Base-by-base conservation (phyloP, 768 basidiomycete species). In the Xerocomellus intermedius region DNA sequence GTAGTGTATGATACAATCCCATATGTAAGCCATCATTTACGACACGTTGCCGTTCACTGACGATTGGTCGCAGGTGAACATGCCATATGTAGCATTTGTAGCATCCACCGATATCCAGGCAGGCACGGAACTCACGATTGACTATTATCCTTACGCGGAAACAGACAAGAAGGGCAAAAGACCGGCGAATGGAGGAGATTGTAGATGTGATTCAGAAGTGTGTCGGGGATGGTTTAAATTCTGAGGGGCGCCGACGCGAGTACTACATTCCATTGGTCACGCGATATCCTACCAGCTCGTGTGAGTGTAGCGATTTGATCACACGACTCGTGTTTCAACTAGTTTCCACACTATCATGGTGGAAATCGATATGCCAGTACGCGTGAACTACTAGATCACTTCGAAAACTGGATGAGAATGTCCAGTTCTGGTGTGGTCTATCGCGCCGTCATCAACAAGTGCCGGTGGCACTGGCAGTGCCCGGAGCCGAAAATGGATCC, bases 1-100 rank as follows among this genome's bases (percentile, higher is more conserved):
- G 86, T 82, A 2, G 77, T 87, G 0, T 85, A 82, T 55, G 86
- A 88, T 55, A 81, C 81, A 0, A 78, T 82, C 47, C 78, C 82
- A 19, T 74, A 77, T 56, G 86, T 85, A 39, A 57, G 63, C 4
- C 37, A 39, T 22, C 19, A 38, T 10, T 30, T n/a, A 8, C 28
- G 26, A 37, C 26, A 22, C 26, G 37, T 7, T 7, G n/a, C 10
- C 16, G 5, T 35, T 33, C 16, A 14, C 52, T 48, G 22, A 68
- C 38, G 2, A 21, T 46, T 35, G 19, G 24, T 41, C 24, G 16
- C 50, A 86, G 85, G 73, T 76, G 60, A 81, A 84, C 17, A 79
- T 78, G 64, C 85, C 84, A 0, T 87, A 84, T 58, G 74, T 87
- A 35, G 82, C 79, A 2, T 86, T 86, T 50, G 82, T 79, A 0